Evolutionary conservation across 2,329 filamentous ascomycete genomes (phyloP).

Genomic region (Sporothrix pseudoabietina): DNA sequence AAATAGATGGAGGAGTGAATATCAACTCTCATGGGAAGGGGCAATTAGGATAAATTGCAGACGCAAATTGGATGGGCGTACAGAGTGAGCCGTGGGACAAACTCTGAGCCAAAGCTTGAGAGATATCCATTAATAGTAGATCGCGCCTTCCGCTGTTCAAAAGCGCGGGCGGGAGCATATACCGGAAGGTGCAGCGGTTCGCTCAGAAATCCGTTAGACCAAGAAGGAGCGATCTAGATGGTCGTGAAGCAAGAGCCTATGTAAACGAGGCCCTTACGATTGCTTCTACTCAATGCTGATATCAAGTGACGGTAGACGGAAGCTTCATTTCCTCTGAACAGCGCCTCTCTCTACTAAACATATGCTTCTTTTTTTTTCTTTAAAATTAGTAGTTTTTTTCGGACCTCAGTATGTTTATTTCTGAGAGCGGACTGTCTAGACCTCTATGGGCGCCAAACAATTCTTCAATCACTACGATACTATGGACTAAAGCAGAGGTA

Average conservation of each 20-base stretch:
- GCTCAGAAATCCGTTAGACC: neutral
- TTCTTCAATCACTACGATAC: neutral
- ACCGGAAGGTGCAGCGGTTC: neutral
- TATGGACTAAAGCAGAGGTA: neutral
- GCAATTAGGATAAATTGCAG: constrained; percentile 11
- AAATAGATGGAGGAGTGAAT: neutral
- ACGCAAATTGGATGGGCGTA: neutral
- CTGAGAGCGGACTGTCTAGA: neutral
- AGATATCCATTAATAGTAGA: neutral
- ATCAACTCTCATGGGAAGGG: neutral
- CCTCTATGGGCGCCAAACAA: neutral
- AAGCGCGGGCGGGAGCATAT: neutral
- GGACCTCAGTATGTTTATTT: neutral
- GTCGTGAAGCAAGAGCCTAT: neutral
- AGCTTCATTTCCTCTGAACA: neutral
- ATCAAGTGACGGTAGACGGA: neutral
- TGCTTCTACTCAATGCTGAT: neutral
- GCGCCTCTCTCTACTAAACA: neutral
- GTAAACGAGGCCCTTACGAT: neutral
- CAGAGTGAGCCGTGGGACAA: neutral
- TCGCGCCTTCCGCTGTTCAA: neutral
- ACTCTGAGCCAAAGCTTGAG: neutral
- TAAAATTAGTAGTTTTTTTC: neutral
- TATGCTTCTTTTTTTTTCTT: too few relatives aligned
- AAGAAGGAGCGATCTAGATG: neutral